Evolutionary conservation across 2,329 filamentous ascomycete genomes (phyloP), one percentile per base, ranked within the genome.

Genomic region (Ceratocystis ficicola): DNA sequence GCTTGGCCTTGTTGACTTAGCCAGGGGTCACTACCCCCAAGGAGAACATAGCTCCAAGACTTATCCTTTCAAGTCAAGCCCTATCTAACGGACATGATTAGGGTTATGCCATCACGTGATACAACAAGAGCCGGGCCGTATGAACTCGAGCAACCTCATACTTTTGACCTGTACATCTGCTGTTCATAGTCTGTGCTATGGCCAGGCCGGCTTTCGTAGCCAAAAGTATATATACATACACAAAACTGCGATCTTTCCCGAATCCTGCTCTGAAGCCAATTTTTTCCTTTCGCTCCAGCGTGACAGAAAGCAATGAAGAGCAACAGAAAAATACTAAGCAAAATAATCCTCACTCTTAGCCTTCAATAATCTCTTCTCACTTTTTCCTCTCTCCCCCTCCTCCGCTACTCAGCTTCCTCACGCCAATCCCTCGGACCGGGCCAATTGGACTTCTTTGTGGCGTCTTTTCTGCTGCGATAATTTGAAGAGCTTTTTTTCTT

Each of bases 201-300:
- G 15, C 1, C 1, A 59, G 5, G 2, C 12, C 2, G 8, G 8
- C 15, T 12, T 12, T 8, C 3, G 5, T 5, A 50, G n/a, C 48
- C 59, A 65, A 67, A 67, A 67, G 44, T 65, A 25, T 5, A 3
- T 64, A 69, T 69, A 65, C 68, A 70, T 72, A 73, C 74, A 41
- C 36, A 76, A 77, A 77, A 75, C 74, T 76, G 76, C 77, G 76
- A 78, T 74, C 78, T 78, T 77, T 78, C 76, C 77, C 76, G 76
- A 77, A 65, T 67, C 57, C 73, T 72, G 72, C 70, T 73, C 73
- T 52, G 74, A 74, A 74, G 71, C 71, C 74, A 72, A 72, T 66
- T 72, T 75, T 74, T 76, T 72, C 71, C 73, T 72, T 75, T 73
- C 72, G 76, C 73, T 73, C 10, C 72, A 72, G 48, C 72, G 71